A percentile compares a stretch with the other conserved stretches of the same genome.
Evolutionary conservation across 805 yeast species (phyloP).

Genomic region (Helenozyma baotianmanensis): DNA sequence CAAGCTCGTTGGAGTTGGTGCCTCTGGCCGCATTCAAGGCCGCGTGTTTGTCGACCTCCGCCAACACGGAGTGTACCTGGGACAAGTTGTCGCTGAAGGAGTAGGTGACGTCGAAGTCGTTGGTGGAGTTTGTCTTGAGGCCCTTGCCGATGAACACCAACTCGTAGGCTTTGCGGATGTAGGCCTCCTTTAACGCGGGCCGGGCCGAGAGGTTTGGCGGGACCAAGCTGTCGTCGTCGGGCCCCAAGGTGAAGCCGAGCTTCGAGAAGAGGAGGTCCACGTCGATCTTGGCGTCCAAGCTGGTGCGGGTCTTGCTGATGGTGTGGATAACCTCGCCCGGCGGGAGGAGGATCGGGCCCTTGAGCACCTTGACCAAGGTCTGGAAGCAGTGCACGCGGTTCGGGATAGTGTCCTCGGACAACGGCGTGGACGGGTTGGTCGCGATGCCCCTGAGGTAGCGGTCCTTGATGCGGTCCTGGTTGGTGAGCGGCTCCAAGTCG

Average conservation of each 20-base stretch:
- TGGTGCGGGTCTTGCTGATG: conserved; percentile 47
- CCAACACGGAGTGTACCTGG: conserved; percentile 28
- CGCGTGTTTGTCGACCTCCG: conserved; percentile 35
- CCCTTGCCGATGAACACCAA: conserved; percentile 34
- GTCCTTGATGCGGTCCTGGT: conserved; percentile 44
- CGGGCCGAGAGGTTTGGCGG: conserved; percentile 43
- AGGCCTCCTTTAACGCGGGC: conserved; percentile 42
- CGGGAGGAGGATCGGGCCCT: conserved; percentile 55
- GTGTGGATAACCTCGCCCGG: conserved; percentile 48
- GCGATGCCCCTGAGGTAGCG: conserved; percentile 43
- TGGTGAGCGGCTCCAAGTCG: conserved; percentile 44
- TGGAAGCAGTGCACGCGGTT: conserved; percentile 53
- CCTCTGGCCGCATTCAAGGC: conserved; percentile 21
- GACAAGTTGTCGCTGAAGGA: conserved; percentile 33
- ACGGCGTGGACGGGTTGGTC: conserved; percentile 21
- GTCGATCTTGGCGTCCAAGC: conserved; percentile 55
- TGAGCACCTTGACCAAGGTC: conserved; percentile 58
- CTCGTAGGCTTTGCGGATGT: conserved; percentile 51
- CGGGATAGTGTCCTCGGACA: conserved; percentile 39
- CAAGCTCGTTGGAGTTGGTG: conserved; percentile 19
- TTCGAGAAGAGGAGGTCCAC: conserved; percentile 46
- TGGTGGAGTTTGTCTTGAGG: conserved; percentile 6
- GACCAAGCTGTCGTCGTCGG: conserved; percentile 29
- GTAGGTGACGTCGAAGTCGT: conserved; percentile 15
- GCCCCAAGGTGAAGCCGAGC: conserved; percentile 39